These are phyloP conservation scores for Linnemannia hyalina DNA, from an alignment of 192 early-diverging fungal genomes.

Conservation along the genomic window DNA sequence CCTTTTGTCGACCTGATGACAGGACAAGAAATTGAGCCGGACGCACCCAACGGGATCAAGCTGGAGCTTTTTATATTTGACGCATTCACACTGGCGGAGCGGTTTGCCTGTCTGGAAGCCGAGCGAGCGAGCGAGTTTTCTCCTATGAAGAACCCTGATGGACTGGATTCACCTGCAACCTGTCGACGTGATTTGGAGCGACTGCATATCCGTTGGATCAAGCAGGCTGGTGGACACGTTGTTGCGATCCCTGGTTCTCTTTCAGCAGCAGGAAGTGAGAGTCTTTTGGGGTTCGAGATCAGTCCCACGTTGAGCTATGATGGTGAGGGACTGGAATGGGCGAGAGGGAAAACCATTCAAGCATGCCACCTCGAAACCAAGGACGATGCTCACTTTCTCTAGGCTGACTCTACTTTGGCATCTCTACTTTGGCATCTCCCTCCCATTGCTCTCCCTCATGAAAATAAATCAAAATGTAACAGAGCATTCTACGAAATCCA, in stretches of 20 bases:
- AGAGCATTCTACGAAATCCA: too few species aligned
- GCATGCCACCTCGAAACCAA: slow-evolving; percentile 9
- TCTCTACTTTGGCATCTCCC: background rate
- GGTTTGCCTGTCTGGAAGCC: slow-evolving; percentile 88
- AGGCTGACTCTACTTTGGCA: background rate
- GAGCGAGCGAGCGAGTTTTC: slow-evolving; percentile 91
- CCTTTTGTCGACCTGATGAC: slow-evolving; percentile 78
- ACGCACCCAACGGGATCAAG: slow-evolving; percentile 88
- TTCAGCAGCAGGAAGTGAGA: slow-evolving; percentile 32
- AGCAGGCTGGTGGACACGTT: slow-evolving; percentile 82
- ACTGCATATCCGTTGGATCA: slow-evolving; percentile 81
- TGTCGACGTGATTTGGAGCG: slow-evolving; percentile 81
- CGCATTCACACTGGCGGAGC: slow-evolving; percentile 83
- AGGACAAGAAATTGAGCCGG: slow-evolving; percentile 74
- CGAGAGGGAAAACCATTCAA: slow-evolving; percentile 68
- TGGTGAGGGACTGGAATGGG: slow-evolving; percentile 87
- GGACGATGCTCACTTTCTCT: slow-evolving; percentile 13
- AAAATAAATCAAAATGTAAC: too few species aligned
- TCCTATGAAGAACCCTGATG: slow-evolving; percentile 93
- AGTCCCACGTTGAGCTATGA: slow-evolving; percentile 85
- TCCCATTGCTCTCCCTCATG: too few species aligned
- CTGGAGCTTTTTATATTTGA: slow-evolving; percentile 97
- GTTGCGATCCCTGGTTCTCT: slow-evolving; percentile 22
- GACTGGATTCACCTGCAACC: slow-evolving; percentile 89
- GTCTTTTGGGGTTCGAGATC: slow-evolving; percentile 76